Evolutionary conservation across 805 yeast genomes (phyloP).

Genomic region (Wickerhamiella qilinensis): DNA sequence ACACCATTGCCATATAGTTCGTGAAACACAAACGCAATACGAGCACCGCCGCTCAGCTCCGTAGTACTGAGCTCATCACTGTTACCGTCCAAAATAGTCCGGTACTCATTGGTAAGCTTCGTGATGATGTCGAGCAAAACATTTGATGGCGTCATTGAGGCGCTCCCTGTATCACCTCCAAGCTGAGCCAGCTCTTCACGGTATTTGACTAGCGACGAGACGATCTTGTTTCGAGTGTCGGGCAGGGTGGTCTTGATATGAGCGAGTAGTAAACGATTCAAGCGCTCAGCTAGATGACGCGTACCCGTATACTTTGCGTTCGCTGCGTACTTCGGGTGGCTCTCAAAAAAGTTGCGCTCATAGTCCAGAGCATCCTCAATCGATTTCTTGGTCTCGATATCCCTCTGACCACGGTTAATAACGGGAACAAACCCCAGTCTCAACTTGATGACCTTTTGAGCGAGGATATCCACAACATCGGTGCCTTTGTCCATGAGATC

Average conservation of each 20-base stretch:
- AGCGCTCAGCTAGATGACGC: conserved; percentile 82
- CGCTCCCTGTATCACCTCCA: conserved; percentile 67
- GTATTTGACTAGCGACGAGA: conserved; percentile 70
- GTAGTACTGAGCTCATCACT: conserved; percentile 75
- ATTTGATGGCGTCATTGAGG: conserved; percentile 46
- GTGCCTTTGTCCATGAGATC: conserved; percentile 98
- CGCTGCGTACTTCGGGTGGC: conserved; percentile 74
- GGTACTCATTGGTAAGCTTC: conserved; percentile 84
- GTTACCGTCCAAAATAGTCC: conserved; percentile 83
- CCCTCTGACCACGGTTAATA: conserved; percentile 93
- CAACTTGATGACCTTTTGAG: conserved; percentile 90
- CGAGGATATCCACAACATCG: conserved; percentile 85
- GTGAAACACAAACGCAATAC: conserved; percentile 94
- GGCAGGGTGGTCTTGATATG: conserved; percentile 84
- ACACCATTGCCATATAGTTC: conserved; percentile 92
- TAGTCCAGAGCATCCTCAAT: conserved; percentile 75
- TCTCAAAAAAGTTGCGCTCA: conserved; percentile 69
- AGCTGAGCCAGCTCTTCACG: conserved; percentile 59
- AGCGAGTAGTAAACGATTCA: conserved; percentile 74
- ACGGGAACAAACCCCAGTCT: conserved; percentile 96
- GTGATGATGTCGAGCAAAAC: conserved; percentile 85
- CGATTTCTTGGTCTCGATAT: conserved; percentile 74
- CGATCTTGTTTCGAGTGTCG: conserved; percentile 83
- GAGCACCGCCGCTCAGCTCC: conserved; percentile 95
- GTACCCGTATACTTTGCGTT: conserved; percentile 95